A percentile compares a stretch with the other conserved stretches of the same genome.
These are phyloP conservation scores for Phytophthora idaei DNA, from an alignment of 352 stramenopile genomes.

Conservation along the genomic window DNA sequence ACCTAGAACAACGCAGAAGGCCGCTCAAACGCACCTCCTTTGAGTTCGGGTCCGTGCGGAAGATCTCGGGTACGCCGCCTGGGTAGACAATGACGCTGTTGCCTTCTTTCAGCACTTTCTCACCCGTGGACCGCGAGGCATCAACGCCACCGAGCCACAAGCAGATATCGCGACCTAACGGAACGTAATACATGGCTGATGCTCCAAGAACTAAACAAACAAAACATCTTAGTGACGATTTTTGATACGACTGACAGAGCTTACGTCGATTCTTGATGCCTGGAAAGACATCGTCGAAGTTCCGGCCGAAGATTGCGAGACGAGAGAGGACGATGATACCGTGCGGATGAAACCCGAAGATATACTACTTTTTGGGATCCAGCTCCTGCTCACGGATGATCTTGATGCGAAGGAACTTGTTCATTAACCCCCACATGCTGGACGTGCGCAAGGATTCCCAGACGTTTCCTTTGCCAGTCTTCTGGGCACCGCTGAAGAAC, in stretches of 20 bases:
- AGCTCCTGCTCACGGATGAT: constrained; percentile 43
- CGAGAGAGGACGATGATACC: constrained; percentile 57
- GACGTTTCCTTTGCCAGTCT: constrained; percentile 35
- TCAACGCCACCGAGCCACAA: constrained; percentile 54
- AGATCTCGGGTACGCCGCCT: constrained; percentile 49
- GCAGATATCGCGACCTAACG: constrained; percentile 56
- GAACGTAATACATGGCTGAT: constrained; percentile 63
- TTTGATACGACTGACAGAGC: neutral
- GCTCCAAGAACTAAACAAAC: constrained; percentile 42
- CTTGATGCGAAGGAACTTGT: constrained; percentile 42
- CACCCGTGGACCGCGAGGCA: constrained; percentile 38
- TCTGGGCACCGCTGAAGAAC: constrained; percentile 46
- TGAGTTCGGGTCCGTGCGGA: constrained; percentile 43
- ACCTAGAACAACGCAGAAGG: neutral
- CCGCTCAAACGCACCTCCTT: constrained; percentile 15
- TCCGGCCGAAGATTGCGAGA: constrained; percentile 41
- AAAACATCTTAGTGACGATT: neutral
- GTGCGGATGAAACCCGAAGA: constrained; percentile 59
- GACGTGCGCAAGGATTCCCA: constrained; percentile 41
- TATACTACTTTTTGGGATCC: constrained; percentile 43
- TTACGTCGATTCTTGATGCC: constrained; percentile 20
- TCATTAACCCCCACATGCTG: constrained; percentile 42
- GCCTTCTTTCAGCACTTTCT: constrained; percentile 42
- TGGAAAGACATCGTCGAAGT: constrained; percentile 48
- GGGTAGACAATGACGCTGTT: constrained; percentile 51